Evolutionary conservation across 495 filamentous ascomycete genomes (phyloP).

Genomic region (Bryoglossum gracile): DNA sequence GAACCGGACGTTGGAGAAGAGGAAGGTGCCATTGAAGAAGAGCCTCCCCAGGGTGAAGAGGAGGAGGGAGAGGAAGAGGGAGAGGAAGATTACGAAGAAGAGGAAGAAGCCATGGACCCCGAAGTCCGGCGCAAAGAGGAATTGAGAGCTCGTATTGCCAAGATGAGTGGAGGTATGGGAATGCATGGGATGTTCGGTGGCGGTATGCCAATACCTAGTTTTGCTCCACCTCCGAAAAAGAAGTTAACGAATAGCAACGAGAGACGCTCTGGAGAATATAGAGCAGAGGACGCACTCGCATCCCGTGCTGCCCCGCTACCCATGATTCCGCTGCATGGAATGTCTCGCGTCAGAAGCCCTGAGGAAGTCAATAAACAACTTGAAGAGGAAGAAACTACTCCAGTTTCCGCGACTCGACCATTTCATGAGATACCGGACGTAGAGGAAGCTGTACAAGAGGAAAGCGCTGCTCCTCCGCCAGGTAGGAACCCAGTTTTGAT

Average conservation of each 20-base stretch:
- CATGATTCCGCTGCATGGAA: conserved; percentile 68
- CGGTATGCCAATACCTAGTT: conserved; percentile 38
- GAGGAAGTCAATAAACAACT: conserved; percentile 24
- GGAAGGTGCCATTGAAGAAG: too few species aligned
- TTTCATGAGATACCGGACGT: conserved; percentile 52
- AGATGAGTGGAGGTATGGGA: conserved; percentile 97
- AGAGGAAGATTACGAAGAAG: conserved; percentile 62
- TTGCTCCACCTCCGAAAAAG: conserved; percentile 53
- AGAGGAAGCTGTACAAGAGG: conserved; percentile 51
- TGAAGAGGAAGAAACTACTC: conserved; percentile 26
- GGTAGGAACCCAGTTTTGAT: background rate
- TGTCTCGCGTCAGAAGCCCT: conserved; percentile 46
- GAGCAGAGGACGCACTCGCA: conserved; percentile 34
- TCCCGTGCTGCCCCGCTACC: conserved; percentile 61
- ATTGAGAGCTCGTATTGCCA: conserved; percentile 89
- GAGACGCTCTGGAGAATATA: conserved; percentile 37
- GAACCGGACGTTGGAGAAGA: conserved; percentile 21
- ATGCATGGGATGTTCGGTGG: conserved; percentile 91
- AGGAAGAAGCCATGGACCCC: conserved; percentile 87
- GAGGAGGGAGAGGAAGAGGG: conserved; percentile 46
- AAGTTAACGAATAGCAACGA: conserved; percentile 33
- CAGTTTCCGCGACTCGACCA: conserved; percentile 29
- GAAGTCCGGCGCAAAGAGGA: conserved; percentile 83
- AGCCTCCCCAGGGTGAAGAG: conserved; percentile 36
- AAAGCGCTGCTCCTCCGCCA: conserved; percentile 42